Evolutionary conservation across 2,329 filamentous ascomycete genomes (phyloP).

Genomic region (Hypoxylon sp.): DNA sequence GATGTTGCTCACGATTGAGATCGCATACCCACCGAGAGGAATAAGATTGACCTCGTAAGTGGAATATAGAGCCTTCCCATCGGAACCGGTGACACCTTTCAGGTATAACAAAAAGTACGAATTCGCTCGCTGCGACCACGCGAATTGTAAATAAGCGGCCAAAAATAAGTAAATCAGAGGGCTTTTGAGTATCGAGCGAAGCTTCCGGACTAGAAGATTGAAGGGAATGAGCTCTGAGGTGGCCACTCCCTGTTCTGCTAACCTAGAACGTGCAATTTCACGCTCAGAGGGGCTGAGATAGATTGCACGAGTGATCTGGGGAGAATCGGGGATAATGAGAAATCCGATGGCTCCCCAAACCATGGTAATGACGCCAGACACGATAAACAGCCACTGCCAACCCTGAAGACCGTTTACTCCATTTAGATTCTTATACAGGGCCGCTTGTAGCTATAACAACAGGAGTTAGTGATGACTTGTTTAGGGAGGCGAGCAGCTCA

Average conservation of each 20-base stretch:
- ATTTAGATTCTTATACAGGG: conserved; percentile 53
- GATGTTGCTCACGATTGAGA: conserved; percentile 49
- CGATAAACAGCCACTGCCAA: conserved; percentile 59
- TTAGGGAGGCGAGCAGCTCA: no score
- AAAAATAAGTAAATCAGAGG: conserved; percentile 41
- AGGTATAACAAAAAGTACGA: conserved; percentile 42
- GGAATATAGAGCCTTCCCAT: conserved; percentile 31
- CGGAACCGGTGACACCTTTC: conserved; percentile 32
- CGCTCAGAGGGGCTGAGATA: conserved; percentile 33
- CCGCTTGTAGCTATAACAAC: no score
- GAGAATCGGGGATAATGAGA: conserved; percentile 49
- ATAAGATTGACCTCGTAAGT: conserved; percentile 42
- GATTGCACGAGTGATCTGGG: conserved; percentile 38
- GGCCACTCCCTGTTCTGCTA: conserved; percentile 27
- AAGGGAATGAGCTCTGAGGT: conserved; percentile 33
- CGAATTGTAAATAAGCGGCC: conserved; percentile 36
- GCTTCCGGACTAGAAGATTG: conserved; percentile 24
- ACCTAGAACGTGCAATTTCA: conserved; percentile 25
- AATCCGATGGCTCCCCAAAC: conserved; percentile 51
- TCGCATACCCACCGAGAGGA: conserved; percentile 39
- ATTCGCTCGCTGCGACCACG: conserved; percentile 41
- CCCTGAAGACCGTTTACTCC: conserved; percentile 51
- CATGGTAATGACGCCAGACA: conserved; percentile 55
- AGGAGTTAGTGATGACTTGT: no score
- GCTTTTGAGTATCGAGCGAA: conserved; percentile 27